These are phyloP conservation scores for Selaginella moellendorffii DNA, from an alignment of 75 land plant genomes.

Conservation along the genomic window DNA sequence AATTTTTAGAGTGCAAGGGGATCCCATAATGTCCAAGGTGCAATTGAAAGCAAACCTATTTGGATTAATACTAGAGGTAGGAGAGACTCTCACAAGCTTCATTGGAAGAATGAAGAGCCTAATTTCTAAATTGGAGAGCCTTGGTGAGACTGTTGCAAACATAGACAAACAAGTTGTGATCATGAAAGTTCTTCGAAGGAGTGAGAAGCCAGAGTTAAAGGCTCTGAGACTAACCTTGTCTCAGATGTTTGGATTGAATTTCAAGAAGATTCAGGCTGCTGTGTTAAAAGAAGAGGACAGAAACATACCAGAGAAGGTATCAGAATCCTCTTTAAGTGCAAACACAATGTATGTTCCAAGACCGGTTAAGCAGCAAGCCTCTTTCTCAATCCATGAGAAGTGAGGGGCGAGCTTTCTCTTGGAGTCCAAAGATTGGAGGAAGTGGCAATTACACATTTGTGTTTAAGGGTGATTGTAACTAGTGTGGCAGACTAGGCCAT, in stretches of 20 bases:
- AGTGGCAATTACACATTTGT: not conserved
- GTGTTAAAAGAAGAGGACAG: not conserved
- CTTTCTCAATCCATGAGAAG: not conserved
- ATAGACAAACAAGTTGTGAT: not conserved
- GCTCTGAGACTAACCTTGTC: not conserved
- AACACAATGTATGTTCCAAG: not conserved
- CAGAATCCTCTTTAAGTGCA: not conserved
- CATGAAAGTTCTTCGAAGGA: not conserved
- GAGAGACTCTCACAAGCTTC: not conserved
- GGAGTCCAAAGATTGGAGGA: not conserved
- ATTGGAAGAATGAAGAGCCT: not conserved
- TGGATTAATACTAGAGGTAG: no score
- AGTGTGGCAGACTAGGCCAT: not conserved
- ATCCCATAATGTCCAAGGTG: not conserved
- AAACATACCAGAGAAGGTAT: not conserved
- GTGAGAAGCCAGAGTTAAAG: not conserved
- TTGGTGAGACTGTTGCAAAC: not conserved
- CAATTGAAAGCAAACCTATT: not conserved
- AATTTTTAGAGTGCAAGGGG: no score
- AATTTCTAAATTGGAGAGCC: not conserved
- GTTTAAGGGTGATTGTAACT: constrained; percentile 1
- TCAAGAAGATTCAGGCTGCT: not conserved
- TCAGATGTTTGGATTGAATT: not conserved
- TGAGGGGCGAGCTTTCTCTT: not conserved
- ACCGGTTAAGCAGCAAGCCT: not conserved